Evolutionary conservation across 1,284 basidiomycete species (phyloP).

Genomic region (Pyrrhoderma lamaoense): DNA sequence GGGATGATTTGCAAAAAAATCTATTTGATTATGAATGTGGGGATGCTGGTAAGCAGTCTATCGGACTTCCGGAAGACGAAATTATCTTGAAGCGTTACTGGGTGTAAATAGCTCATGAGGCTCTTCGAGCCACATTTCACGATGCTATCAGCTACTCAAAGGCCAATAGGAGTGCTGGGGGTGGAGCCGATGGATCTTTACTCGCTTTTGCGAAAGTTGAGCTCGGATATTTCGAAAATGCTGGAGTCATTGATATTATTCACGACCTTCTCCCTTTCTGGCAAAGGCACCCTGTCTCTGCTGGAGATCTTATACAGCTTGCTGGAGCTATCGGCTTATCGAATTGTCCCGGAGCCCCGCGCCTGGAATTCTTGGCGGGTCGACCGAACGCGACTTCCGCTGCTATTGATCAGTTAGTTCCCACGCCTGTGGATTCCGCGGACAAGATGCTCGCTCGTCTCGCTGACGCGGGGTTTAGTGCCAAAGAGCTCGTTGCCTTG

Average conservation of each 20-base stretch:
- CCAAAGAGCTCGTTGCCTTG: constrained; percentile 18
- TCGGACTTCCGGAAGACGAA: neutral
- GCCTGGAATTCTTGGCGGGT: constrained; percentile 19
- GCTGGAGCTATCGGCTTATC: constrained; percentile 20
- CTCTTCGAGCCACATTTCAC: constrained; percentile 18
- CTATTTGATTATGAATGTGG: constrained; percentile 18
- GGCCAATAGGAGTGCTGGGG: constrained; percentile 8
- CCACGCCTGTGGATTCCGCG: constrained; percentile 14
- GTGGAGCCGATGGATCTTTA: constrained; percentile 20
- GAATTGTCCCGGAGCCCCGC: constrained; percentile 20
- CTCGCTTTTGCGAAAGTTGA: constrained; percentile 17
- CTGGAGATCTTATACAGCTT: constrained; percentile 22
- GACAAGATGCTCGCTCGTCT: constrained; percentile 16
- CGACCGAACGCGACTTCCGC: constrained; percentile 19
- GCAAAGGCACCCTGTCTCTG: constrained; percentile 13
- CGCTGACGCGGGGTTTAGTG: constrained; percentile 18
- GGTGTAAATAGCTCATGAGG: constrained; percentile 11
- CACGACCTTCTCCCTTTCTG: constrained; percentile 13
- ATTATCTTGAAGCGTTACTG: neutral
- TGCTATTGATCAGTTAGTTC: constrained; percentile 15
- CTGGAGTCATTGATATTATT: constrained; percentile 16
- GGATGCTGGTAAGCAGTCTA: constrained; percentile 10
- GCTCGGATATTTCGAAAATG: constrained; percentile 13
- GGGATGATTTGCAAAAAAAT: constrained; percentile 18
- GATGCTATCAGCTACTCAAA: constrained; percentile 19